Conservation (phyloP, 495 filamentous ascomycete genomes). For the Penicillium odoratum region DNA sequence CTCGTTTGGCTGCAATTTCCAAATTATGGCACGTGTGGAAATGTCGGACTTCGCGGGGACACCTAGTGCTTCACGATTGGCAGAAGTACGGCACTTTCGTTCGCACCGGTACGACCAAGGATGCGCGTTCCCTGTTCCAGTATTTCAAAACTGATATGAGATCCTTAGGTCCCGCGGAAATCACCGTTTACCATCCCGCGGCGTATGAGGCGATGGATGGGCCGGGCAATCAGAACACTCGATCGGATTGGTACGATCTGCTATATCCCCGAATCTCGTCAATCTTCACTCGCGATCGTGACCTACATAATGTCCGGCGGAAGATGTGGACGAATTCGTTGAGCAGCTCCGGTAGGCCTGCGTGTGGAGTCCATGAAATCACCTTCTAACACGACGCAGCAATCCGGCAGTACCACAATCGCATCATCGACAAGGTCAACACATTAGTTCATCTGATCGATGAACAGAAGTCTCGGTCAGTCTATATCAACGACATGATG, state of each 20-base stretch:
- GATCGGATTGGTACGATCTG: constrained; percentile 49
- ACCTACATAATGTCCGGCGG: constrained; percentile 32
- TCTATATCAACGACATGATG: constrained; percentile 22
- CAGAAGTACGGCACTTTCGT: constrained; percentile 41
- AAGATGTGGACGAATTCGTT: constrained; percentile 27
- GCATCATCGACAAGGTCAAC: constrained; percentile 1
- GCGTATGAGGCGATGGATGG: constrained; percentile 33
- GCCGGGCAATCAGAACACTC: constrained; percentile 28
- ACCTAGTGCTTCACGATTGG: constrained; percentile 30
- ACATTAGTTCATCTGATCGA: not conserved
- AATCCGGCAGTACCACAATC: constrained; percentile 1
- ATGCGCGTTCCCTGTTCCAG: no score
- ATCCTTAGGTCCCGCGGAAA: constrained; percentile 31
- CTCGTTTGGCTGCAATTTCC: constrained; percentile 34
- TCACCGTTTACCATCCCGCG: constrained; percentile 36
- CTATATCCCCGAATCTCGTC: constrained; percentile 32
- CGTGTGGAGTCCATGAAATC: constrained; percentile 16
- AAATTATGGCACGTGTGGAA: constrained; percentile 50
- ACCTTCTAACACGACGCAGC: constrained; percentile 23
- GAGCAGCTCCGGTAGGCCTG: constrained; percentile 28
- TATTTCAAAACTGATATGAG: not conserved
- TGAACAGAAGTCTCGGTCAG: constrained; percentile 12
- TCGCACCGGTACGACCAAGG: constrained; percentile 29
- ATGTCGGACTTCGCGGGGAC: constrained; percentile 31
- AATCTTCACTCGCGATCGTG: constrained; percentile 35